Conservation (phyloP, 108 stramenopile genomes). For the Cyclotella kingstonii region DNA sequence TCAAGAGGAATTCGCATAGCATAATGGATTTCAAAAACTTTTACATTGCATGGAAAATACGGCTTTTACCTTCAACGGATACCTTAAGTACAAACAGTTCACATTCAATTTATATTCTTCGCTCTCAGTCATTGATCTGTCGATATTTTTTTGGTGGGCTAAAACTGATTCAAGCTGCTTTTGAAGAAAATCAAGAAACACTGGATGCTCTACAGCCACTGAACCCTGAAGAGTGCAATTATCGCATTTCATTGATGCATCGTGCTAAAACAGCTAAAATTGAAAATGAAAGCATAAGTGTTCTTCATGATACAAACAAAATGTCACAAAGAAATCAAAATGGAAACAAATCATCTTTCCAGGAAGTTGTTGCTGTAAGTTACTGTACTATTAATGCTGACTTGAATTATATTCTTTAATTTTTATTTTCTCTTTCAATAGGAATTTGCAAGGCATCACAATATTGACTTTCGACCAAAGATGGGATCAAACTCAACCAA, state of each 20-base stretch:
- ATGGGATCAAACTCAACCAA: slow-evolving; percentile 57
- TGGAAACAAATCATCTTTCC: slow-evolving; percentile 26
- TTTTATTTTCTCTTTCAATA: slow-evolving; percentile 11
- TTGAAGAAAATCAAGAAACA: slow-evolving; percentile 19
- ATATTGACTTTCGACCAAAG: slow-evolving; percentile 65
- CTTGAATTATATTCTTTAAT: neutral
- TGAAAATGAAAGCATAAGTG: slow-evolving; percentile 10
- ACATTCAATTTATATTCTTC: slow-evolving; percentile 35
- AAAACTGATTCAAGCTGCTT: slow-evolving; percentile 56
- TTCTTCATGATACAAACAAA: slow-evolving; percentile 1
- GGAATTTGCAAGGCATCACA: slow-evolving; percentile 64
- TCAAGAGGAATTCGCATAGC: slow-evolving; percentile 7
- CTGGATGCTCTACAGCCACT: slow-evolving; percentile 39
- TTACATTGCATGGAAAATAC: slow-evolving; percentile 61
- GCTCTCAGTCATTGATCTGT: slow-evolving; percentile 58
- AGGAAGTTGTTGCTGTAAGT: slow-evolving; percentile 37
- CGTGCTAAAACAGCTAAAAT: slow-evolving; percentile 42
- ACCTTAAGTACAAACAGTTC: slow-evolving; percentile 1
- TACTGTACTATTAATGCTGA: neutral
- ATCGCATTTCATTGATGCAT: slow-evolving; percentile 47
- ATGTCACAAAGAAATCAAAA: neutral
- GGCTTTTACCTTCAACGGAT: slow-evolving; percentile 22
- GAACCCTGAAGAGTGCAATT: slow-evolving; percentile 43
- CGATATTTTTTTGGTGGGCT: slow-evolving; percentile 65
- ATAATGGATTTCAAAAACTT: slow-evolving; percentile 25